Evolutionary conservation across 495 filamentous ascomycete species (phyloP).

Genomic region (Tuber microsphaerosporum): DNA sequence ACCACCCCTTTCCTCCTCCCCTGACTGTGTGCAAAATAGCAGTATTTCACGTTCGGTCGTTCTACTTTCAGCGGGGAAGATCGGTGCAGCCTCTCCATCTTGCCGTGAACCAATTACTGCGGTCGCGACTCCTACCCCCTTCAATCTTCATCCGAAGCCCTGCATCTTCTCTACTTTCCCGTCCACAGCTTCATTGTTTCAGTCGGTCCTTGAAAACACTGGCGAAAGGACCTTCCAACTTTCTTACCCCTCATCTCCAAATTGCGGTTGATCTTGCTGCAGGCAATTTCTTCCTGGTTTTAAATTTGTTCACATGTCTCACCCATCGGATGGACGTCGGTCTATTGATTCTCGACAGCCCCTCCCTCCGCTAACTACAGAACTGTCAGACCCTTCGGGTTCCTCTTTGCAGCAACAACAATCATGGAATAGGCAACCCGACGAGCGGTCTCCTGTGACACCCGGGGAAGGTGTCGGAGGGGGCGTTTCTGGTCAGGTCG

Average conservation of each 20-base stretch:
- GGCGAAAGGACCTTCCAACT: not conserved
- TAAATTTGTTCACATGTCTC: slow-evolving; percentile 40
- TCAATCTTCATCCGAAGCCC: slow-evolving; percentile 24
- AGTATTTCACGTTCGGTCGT: slow-evolving; percentile 30
- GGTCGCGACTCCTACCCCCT: slow-evolving; percentile 18
- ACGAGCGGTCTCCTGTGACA: slow-evolving; percentile 31
- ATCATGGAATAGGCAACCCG: slow-evolving; percentile 24
- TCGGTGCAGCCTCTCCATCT: slow-evolving; percentile 30
- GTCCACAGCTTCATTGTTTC: not conserved
- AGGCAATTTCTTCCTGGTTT: slow-evolving; percentile 15
- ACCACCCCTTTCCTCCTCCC: slow-evolving; percentile 39
- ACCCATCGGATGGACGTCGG: slow-evolving; percentile 39
- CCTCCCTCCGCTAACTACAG: slow-evolving; percentile 35
- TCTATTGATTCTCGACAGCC: slow-evolving; percentile 30
- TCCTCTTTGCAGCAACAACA: slow-evolving; percentile 29
- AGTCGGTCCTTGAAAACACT: not conserved
- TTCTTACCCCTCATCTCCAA: slow-evolving; percentile 1
- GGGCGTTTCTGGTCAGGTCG: slow-evolving; percentile 9
- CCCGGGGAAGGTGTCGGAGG: slow-evolving; percentile 25
- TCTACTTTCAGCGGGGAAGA: slow-evolving; percentile 23
- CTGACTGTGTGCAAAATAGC: slow-evolving; percentile 37
- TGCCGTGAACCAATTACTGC: slow-evolving; percentile 18
- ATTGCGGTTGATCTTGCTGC: not conserved
- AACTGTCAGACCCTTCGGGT: slow-evolving; percentile 30
- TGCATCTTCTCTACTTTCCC: not conserved